Conservation (phyloP, 345 rosid species). For the Noccaea caerulescens region DNA sequence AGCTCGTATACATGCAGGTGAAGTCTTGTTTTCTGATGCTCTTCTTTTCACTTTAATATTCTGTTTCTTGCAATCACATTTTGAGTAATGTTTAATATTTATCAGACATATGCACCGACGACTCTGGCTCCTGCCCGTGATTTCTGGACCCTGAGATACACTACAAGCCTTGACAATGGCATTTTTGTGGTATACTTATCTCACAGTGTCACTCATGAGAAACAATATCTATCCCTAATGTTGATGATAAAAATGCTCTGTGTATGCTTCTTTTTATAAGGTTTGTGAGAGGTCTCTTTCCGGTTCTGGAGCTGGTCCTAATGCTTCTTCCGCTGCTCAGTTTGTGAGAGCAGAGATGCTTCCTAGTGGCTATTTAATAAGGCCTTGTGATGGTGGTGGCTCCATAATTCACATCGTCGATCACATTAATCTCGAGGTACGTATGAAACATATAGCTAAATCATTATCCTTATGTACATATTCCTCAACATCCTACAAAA, state of each 20-base stretch:
- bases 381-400: slow-evolving; percentile 99
- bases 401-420: slow-evolving; percentile 96
- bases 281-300: slow-evolving; percentile 98
- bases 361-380: slow-evolving; percentile 92
- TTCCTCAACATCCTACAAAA: background rate
- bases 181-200: slow-evolving; percentile 82
- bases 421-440: slow-evolving; percentile 92
- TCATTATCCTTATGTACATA: background rate
- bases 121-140: slow-evolving; percentile 98
- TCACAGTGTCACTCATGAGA: background rate
- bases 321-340: slow-evolving; percentile 72
- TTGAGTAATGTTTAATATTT: slow-evolving; percentile 24
- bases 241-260: background rate
- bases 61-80: slow-evolving; percentile 3
- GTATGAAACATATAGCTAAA: background rate
- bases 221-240: background rate
- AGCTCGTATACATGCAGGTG: slow-evolving; percentile 94
- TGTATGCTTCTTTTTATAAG: slow-evolving; percentile 39
- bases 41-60: background rate
- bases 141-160: slow-evolving; percentile 97
- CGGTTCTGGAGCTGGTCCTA: slow-evolving; percentile 93
- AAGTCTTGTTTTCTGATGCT: background rate
- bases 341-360: slow-evolving; percentile 97
- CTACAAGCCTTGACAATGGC: slow-evolving; percentile 89
- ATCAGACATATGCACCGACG: slow-evolving; percentile 90